Evolutionary conservation across 1,139 yeast genomes (phyloP).

Genomic region (Saccharomycopsis crataegensis): DNA sequence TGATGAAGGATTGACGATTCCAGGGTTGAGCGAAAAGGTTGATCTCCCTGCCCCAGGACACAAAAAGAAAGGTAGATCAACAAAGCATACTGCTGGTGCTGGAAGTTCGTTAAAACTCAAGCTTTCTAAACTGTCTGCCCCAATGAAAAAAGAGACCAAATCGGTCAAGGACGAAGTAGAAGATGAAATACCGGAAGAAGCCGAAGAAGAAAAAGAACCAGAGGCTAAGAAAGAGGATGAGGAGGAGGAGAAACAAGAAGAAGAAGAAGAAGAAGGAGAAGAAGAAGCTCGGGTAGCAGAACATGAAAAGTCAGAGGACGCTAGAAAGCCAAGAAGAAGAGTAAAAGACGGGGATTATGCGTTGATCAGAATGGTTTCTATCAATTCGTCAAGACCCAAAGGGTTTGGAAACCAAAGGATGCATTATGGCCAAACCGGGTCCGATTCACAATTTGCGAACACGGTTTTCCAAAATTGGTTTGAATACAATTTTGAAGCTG

Average conservation of each 20-base stretch:
- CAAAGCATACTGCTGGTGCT: neutral
- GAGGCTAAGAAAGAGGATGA: conserved; percentile 22
- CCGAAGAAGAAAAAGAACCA: conserved; percentile 23
- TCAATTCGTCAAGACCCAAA: conserved; percentile 34
- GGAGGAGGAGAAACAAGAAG: conserved; percentile 17
- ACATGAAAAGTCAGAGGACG: conserved; percentile 11
- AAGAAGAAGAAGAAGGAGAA: conserved; percentile 12
- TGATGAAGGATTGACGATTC: neutral
- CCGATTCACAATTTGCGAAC: conserved; percentile 18
- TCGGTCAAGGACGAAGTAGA: neutral
- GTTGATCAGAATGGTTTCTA: conserved; percentile 33
- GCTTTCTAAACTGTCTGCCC: neutral
- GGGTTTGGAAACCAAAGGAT: conserved; percentile 3
- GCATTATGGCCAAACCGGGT: conserved; percentile 4
- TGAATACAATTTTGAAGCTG: conserved; percentile 40
- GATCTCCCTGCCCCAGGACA: neutral
- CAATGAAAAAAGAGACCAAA: neutral
- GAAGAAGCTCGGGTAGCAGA: conserved; percentile 14
- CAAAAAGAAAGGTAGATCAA: neutral
- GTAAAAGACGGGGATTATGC: conserved; percentile 22
- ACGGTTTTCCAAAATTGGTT: conserved; percentile 29
- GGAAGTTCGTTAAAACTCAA: neutral
- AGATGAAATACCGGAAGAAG: conserved; percentile 18
- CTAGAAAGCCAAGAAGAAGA: conserved; percentile 21
- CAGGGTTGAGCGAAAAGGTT: neutral